A percentile compares a stretch with the other conserved stretches of the same genome.
Evolutionary conservation across 2,329 filamentous ascomycete genomes (phyloP).

Genomic region (Botryotinia narcissicola): DNA sequence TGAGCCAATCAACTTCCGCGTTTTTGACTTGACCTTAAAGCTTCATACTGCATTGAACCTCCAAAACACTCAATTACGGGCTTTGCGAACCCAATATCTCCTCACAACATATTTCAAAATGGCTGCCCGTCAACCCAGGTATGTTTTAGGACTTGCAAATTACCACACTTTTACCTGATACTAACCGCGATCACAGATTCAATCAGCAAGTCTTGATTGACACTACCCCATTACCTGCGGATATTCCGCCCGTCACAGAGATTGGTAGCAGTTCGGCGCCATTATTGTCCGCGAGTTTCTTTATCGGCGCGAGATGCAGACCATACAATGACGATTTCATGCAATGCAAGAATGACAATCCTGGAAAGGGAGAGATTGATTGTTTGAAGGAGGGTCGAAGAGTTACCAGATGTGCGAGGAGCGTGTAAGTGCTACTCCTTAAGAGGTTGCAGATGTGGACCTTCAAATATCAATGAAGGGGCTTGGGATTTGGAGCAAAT

Average conservation of each 20-base stretch:
- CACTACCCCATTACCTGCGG: slow-evolving; percentile 88
- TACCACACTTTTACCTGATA: not conserved
- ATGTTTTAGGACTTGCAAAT: not conserved
- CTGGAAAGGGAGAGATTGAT: slow-evolving; percentile 86
- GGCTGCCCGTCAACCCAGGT: slow-evolving; percentile 36
- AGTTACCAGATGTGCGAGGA: slow-evolving; percentile 93
- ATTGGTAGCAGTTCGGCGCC: slow-evolving; percentile 91
- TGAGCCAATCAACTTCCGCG: slow-evolving; percentile 30
- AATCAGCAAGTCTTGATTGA: slow-evolving; percentile 91
- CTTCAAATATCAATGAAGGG: slow-evolving; percentile 22
- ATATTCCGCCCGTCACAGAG: slow-evolving; percentile 90
- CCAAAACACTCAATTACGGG: slow-evolving; percentile 40
- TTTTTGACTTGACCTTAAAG: slow-evolving; percentile 37
- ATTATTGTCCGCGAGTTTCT: slow-evolving; percentile 87
- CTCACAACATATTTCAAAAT: slow-evolving; percentile 32
- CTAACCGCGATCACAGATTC: slow-evolving; percentile 64
- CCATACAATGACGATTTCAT: slow-evolving; percentile 99
- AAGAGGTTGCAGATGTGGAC: no score
- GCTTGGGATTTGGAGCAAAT: not conserved
- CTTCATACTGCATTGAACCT: slow-evolving; percentile 26
- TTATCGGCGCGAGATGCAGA: slow-evolving; percentile 93
- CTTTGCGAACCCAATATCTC: slow-evolving; percentile 27
- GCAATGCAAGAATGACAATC: slow-evolving; percentile 97
- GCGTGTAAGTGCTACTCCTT: slow-evolving; percentile 67
- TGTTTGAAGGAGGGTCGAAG: slow-evolving; percentile 96